Conservation (phyloP, 176 grass and related monocot species). For the Oryza nivara region DNA sequence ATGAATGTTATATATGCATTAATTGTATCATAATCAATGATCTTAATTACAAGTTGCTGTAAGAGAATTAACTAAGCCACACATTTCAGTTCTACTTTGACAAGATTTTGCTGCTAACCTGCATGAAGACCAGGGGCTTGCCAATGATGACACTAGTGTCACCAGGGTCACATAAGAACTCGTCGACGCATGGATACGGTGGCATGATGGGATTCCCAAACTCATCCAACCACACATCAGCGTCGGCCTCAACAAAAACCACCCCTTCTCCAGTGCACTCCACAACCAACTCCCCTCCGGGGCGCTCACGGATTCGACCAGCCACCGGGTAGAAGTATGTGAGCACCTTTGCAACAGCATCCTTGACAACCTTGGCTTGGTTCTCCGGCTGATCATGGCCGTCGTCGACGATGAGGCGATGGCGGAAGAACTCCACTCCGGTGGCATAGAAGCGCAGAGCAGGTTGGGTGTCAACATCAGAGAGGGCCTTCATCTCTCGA, state of each 20-base stretch:
- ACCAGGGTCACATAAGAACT: conserved; percentile 15
- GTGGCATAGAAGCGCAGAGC: background rate
- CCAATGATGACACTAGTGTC: background rate
- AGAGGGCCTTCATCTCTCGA: conserved; percentile 15
- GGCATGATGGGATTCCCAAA: background rate
- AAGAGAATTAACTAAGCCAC: background rate
- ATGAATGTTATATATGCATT: background rate
- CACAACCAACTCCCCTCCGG: conserved; percentile 8
- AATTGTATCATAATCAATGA: background rate
- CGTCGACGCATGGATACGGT: conserved; percentile 18
- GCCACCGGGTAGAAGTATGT: conserved; percentile 40
- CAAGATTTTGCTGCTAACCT: background rate
- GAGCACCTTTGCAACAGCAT: background rate
- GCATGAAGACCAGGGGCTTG: conserved; percentile 8
- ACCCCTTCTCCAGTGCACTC: conserved; percentile 49
- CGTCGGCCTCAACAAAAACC: conserved; percentile 38
- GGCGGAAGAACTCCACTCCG: conserved; percentile 18
- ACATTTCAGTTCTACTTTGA: background rate
- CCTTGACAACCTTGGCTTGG: background rate
- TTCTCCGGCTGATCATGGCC: background rate
- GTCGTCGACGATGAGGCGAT: background rate
- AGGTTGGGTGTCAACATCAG: background rate
- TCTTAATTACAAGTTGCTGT: background rate
- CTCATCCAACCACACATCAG: conserved; percentile 7
- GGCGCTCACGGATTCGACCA: conserved; percentile 25